These are phyloP conservation scores for Penicillium silybi DNA, from an alignment of 495 filamentous ascomycete genomes.

Conservation along the genomic window DNA sequence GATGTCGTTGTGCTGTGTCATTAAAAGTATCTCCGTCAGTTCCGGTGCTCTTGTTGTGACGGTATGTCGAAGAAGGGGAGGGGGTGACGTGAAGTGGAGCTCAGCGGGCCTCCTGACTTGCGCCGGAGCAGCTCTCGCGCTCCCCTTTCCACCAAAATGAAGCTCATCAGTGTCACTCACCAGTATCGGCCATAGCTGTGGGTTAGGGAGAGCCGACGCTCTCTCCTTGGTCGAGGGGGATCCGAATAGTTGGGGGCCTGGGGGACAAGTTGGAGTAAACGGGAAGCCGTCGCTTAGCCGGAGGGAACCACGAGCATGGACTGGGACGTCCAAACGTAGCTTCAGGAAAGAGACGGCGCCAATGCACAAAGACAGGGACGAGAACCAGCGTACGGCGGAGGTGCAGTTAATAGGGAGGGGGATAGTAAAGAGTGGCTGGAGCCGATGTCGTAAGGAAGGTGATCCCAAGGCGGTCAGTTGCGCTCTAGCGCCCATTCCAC, in stretches of 20 bases:
- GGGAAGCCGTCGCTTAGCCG: slow-evolving; percentile 22
- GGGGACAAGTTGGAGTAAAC: slow-evolving; percentile 14
- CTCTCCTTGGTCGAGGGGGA: slow-evolving; percentile 23
- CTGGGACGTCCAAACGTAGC: slow-evolving; percentile 20
- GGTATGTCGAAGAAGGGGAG: slow-evolving; percentile 10
- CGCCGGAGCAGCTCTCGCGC: slow-evolving; percentile 9
- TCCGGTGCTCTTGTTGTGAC: slow-evolving; percentile 6
- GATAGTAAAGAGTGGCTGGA: slow-evolving; percentile 18
- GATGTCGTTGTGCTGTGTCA: slow-evolving; percentile 39
- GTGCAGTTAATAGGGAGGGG: slow-evolving; percentile 10
- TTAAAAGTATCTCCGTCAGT: slow-evolving; percentile 21
- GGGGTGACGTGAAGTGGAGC: slow-evolving; percentile 14
- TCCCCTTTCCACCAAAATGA: neutral
- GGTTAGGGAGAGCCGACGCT: slow-evolving; percentile 32
- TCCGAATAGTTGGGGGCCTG: slow-evolving; percentile 20
- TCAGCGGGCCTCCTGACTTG: slow-evolving; percentile 29
- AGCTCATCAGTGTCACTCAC: slow-evolving; percentile 20
- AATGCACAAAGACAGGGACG: slow-evolving; percentile 4
- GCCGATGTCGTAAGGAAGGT: slow-evolving; percentile 23
- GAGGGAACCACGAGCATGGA: slow-evolving; percentile 32
- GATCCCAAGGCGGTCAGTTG: slow-evolving; percentile 26
- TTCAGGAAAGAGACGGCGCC: slow-evolving; percentile 4
- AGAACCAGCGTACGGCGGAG: slow-evolving; percentile 3
- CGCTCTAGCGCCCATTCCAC: slow-evolving; percentile 24
- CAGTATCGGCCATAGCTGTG: slow-evolving; percentile 38